phyloP scores from a whole-genome alignment of 208 protist genomes.

The Crithidia sp. region DNA sequence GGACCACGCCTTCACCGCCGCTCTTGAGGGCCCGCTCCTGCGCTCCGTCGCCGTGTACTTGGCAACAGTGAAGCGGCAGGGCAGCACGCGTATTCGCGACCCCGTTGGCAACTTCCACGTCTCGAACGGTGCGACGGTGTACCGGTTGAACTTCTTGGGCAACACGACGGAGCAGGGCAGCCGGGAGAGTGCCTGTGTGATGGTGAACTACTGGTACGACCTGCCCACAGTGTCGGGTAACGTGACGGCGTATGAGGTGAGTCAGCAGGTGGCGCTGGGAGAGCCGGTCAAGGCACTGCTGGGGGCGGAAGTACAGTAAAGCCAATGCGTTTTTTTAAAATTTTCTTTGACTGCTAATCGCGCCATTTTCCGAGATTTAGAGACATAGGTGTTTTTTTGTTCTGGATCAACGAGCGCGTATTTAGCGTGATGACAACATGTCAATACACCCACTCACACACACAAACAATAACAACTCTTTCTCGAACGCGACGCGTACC shows the following conservation, averaged over 20 bases:
- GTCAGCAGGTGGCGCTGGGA: constrained; percentile 52
- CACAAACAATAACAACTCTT: no score
- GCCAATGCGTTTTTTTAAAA: background rate
- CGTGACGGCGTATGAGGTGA: constrained; percentile 61
- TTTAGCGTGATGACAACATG: no score
- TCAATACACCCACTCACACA: background rate
- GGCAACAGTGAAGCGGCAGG: constrained; percentile 49
- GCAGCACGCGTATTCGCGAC: constrained; percentile 62
- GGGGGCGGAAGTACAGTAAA: constrained; percentile 9
- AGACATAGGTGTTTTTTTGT: no score
- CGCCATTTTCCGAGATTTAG: no score
- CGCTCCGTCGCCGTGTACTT: constrained; percentile 79
- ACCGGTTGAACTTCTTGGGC: constrained; percentile 75
- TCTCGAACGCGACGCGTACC: no score
- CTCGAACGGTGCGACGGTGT: constrained; percentile 82
- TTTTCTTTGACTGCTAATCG: no score
- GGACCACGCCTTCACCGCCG: constrained; percentile 56
- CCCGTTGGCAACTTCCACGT: constrained; percentile 91
- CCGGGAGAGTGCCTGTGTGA: constrained; percentile 77
- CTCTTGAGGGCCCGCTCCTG: constrained; percentile 64
- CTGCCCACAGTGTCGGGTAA: constrained; percentile 49
- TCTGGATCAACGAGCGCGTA: no score
- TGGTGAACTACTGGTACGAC: constrained; percentile 92
- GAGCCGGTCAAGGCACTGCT: constrained; percentile 48
- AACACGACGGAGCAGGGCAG: constrained; percentile 72